Percentiles rank a stretch among this genome's conserved stretches.
phyloP scores from a whole-genome alignment of 257 asterid species.

The Solanum ossicruentum region DNA sequence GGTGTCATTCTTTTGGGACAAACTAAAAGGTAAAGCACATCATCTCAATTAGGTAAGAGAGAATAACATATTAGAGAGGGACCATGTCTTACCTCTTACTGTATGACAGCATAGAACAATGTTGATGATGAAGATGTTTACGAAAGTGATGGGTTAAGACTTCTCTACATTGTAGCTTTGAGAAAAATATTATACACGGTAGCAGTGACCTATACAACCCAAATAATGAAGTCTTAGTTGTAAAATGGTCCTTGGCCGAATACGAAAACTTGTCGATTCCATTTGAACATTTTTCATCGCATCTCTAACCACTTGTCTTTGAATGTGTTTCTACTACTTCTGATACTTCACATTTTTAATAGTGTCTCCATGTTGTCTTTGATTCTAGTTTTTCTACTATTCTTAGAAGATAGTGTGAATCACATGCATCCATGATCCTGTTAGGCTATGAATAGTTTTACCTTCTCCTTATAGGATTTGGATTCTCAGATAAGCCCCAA shows the following conservation, averaged over 20 bases:
- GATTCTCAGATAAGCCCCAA: constrained; percentile 96
- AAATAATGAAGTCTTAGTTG: background rate
- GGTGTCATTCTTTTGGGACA: background rate
- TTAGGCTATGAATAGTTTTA: background rate
- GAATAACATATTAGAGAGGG: background rate
- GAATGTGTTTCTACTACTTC: background rate
- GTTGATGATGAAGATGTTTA: background rate
- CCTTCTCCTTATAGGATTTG: constrained; percentile 58
- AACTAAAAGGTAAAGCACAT: background rate
- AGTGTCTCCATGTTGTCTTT: background rate
- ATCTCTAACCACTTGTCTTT: background rate
- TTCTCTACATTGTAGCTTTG: background rate
- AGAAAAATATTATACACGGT: background rate
- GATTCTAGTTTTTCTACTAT: background rate
- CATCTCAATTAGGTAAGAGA: background rate
- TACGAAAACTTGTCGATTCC: background rate
- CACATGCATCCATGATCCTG: background rate
- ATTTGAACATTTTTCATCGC: background rate
- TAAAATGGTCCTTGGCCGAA: background rate
- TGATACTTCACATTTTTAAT: background rate
- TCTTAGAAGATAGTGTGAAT: background rate
- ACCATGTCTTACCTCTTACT: background rate
- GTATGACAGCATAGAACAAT: background rate
- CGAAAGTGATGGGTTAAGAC: background rate
- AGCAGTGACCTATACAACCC: background rate